Evolutionary conservation across 169 alveolate species (phyloP).

Genomic region (Cryptosporidium tyzzeri): DNA sequence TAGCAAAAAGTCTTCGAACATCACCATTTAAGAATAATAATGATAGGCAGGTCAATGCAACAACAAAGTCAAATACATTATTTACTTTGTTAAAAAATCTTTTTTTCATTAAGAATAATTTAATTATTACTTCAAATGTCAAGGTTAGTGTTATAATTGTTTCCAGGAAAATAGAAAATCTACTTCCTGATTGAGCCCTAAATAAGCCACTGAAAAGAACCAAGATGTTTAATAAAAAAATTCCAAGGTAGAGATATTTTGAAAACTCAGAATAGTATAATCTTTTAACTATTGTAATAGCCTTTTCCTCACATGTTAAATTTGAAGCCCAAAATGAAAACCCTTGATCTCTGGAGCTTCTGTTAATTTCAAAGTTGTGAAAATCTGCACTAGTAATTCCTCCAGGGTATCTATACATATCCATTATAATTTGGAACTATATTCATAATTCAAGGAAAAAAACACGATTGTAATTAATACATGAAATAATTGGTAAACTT

Average conservation of each 20-base stretch:
- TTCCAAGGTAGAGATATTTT: slow-evolving; percentile 50
- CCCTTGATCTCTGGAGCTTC: slow-evolving; percentile 7
- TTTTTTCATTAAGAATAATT: slow-evolving; percentile 41
- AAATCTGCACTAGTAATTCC: slow-evolving; percentile 34
- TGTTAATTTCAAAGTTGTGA: slow-evolving; percentile 37
- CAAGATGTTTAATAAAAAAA: slow-evolving; percentile 41
- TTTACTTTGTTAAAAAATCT: slow-evolving; percentile 38
- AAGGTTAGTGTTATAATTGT: slow-evolving; percentile 31
- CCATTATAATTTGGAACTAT: slow-evolving; percentile 26
- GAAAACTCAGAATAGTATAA: slow-evolving; percentile 70
- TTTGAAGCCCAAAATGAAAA: slow-evolving; percentile 10
- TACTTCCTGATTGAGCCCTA: slow-evolving; percentile 26
- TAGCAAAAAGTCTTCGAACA: slow-evolving; percentile 42
- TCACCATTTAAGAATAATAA: slow-evolving; percentile 59
- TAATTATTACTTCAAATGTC: slow-evolving; percentile 59
- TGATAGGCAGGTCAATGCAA: slow-evolving; percentile 35
- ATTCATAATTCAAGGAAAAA: neutral
- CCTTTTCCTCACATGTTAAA: slow-evolving; percentile 52
- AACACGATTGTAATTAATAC: neutral
- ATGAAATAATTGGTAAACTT: neutral
- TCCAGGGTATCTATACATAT: slow-evolving; percentile 58
- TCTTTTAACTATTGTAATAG: slow-evolving; percentile 55
- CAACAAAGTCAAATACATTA: slow-evolving; percentile 54
- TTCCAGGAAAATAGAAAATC: slow-evolving; percentile 42
- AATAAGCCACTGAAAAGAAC: slow-evolving; percentile 48